Conservation (phyloP, 2,329 filamentous ascomycete genomes). For the Parasarocladium wereldwijsianum region DNA sequence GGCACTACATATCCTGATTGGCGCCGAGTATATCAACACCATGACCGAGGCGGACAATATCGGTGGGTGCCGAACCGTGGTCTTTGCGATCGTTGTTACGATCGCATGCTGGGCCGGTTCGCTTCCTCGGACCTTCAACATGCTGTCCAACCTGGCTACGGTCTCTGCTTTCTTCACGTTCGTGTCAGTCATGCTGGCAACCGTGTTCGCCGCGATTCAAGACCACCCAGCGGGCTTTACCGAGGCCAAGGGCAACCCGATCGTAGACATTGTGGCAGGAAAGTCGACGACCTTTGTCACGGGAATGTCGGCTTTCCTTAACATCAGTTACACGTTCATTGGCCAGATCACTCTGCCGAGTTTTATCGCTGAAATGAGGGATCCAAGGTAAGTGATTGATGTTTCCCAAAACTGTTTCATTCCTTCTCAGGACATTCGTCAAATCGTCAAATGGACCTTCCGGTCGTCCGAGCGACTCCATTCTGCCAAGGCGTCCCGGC, state of each 20-base stretch:
- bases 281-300: constrained; percentile 64
- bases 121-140: constrained; percentile 71
- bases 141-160: constrained; percentile 65
- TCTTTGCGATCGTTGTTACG: constrained; percentile 60
- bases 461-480: no score
- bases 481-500: no score
- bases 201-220: constrained; percentile 69
- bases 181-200: constrained; percentile 70
- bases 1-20: constrained; percentile 67
- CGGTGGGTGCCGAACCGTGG: constrained; percentile 58
- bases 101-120: constrained; percentile 67
- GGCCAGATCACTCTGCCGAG: constrained; percentile 87
- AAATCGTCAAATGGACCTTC: no score
- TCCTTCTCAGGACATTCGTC: no score
- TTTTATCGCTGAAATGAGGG: constrained; percentile 89
- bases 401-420: no score
- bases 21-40: constrained; percentile 80
- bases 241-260: constrained; percentile 42
- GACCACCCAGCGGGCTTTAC: constrained; percentile 55
- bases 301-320: constrained; percentile 79
- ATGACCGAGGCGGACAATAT: constrained; percentile 56
- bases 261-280: constrained; percentile 53
- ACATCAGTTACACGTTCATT: constrained; percentile 94
- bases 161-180: constrained; percentile 80
- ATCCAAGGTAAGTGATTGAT: constrained; percentile 35